phyloP scores from a whole-genome alignment of 148 eudicot species.

The Pouteria glomerata region DNA sequence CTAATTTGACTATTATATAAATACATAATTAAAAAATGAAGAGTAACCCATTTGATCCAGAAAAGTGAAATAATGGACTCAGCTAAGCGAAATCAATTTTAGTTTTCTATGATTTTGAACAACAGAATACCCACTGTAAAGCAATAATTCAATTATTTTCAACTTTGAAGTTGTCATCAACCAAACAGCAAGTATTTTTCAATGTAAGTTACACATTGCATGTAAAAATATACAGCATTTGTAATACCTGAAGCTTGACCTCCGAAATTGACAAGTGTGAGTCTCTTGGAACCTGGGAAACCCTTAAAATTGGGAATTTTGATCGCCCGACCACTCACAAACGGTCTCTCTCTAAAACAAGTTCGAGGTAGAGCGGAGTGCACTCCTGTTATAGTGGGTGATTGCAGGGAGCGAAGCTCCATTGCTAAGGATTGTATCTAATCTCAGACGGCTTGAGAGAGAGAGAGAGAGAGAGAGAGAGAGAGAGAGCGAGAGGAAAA shows the following conservation, averaged over 20 bases:
- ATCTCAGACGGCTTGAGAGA: background rate
- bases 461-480: constrained; percentile 19
- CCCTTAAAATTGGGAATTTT: constrained; percentile 16
- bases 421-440: constrained; percentile 3
- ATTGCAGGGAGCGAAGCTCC: constrained; percentile 30
- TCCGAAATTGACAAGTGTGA: constrained; percentile 22
- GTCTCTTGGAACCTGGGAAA: constrained; percentile 22
- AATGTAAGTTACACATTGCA: background rate
- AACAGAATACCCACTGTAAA: background rate
- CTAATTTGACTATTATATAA: no score
- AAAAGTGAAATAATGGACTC: no score
- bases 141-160: background rate
- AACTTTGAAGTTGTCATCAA: background rate
- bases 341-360: constrained; percentile 21
- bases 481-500: background rate
- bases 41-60: no score
- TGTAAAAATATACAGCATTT: background rate
- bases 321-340: constrained; percentile 19
- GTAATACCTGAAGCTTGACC: constrained; percentile 49
- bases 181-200: constrained; percentile 5
- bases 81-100: background rate
- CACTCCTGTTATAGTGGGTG: constrained; percentile 22
- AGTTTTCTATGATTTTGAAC: background rate
- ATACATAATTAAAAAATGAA: no score
- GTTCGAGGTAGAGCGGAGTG: constrained; percentile 13